Conservation (phyloP, 805 yeast genomes). For the Tetrapisispora pingtungensis region DNA sequence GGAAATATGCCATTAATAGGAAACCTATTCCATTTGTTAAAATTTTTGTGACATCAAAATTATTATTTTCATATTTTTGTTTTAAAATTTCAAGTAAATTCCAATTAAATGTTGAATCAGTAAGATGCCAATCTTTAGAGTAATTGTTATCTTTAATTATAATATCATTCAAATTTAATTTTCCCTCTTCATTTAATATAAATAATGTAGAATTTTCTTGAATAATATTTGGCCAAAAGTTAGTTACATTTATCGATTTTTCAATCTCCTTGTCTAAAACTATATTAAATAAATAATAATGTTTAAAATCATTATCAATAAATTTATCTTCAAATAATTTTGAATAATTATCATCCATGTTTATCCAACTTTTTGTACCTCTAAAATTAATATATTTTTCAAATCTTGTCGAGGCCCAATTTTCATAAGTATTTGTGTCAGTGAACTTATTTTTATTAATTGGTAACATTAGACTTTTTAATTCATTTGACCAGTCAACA, state of each 20-base stretch:
- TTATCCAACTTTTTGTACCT: conserved; percentile 14
- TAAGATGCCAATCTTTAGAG: not conserved
- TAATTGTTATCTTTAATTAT: not conserved
- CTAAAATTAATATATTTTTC: conserved; percentile 18
- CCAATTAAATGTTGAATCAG: not conserved
- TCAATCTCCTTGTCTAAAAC: conserved; percentile 13
- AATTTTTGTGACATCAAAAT: not conserved
- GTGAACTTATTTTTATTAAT: not conserved
- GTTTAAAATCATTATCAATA: conserved; percentile 8
- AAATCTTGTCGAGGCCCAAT: conserved; percentile 17
- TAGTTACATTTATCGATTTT: not conserved
- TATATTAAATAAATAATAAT: conserved; percentile 24
- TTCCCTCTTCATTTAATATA: not conserved
- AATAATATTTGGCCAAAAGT: conserved; percentile 1
- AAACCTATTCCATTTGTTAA: conserved; percentile 31
- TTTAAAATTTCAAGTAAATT: not conserved
- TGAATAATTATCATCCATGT: conserved; percentile 15
- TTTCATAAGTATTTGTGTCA: not conserved
- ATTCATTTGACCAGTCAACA: conserved; percentile 31
- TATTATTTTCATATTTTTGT: not conserved
- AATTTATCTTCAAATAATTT: conserved; percentile 6
- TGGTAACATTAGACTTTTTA: conserved; percentile 31
- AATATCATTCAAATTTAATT: not conserved
- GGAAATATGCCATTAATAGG: conserved; percentile 69
- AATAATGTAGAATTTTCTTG: conserved; percentile 1